Base-by-base conservation (phyloP, 345 rosid genomes). In the Populus davidiana region DNA sequence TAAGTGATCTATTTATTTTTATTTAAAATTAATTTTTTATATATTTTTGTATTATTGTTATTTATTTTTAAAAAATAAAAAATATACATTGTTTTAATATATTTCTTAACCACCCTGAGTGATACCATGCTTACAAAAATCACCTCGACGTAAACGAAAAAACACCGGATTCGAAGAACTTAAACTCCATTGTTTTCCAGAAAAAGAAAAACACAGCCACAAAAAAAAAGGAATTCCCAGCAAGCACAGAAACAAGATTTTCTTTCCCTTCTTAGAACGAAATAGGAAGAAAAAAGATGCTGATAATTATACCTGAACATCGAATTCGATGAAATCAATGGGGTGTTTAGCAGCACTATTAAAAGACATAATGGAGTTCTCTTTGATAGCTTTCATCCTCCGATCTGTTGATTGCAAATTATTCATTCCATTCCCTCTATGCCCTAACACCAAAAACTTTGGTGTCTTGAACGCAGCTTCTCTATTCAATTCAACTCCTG, bases 381-480 rank as follows among this genome's bases (percentile, higher is more conserved):
- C 98, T 59, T 91, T 94, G 78, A 89, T 76, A 29, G 86, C 90
- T 83, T 70, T 87, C 88, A 87, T 86, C 80, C 97, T 94, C 73
- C 44, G 71, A 80, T 96, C 97, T 38, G 81, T 43, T 0, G 96
- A 85, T 38, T 88, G 90, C 78, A 92, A 70, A 56, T 39, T 56
- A 82, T 96, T 96, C 99, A 93, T 96, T 0, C 99, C 99, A 52
- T 84, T 85, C n/a, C 99, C 99, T 80, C 99, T 84, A 33, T 96
- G 99, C 2, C 99, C 99, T 27, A 90, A 73, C 67, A 96, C 94
- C 76, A 90, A 33, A 50, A 96, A 96, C 83, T 90, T 88, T 0
- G 96, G 90, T 21, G 83, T 66, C 83, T 71, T 85, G 73, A 73
- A 85, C 79, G 90, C 20, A 63, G 71, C 76, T 41, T 41, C 63